Evolutionary conservation across 768 basidiomycete genomes (phyloP).

Genomic region (Boletus bicolor): DNA sequence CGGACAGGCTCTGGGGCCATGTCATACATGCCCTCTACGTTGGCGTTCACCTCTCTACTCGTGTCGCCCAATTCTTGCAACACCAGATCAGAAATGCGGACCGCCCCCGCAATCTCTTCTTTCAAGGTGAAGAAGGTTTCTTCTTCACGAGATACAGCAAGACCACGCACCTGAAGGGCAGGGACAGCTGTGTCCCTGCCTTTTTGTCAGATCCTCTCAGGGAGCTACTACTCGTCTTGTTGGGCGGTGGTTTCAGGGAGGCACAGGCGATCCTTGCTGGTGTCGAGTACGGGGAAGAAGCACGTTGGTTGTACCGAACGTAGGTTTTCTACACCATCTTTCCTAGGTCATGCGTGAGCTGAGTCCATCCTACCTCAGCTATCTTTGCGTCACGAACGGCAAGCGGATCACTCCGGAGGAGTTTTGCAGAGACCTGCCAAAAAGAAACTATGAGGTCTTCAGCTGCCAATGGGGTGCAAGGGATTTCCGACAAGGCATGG

Average conservation of each 20-base stretch:
- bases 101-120: constrained; percentile 1
- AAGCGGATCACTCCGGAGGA: too few relatives aligned
- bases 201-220: not conserved
- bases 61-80: constrained; percentile 2
- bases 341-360: not conserved
- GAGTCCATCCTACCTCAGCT: too few relatives aligned
- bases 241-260: constrained; percentile 6
- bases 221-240: not conserved
- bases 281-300: not conserved
- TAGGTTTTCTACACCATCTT: not conserved
- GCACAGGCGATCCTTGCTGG: constrained; percentile 1
- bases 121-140: constrained; percentile 4
- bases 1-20: not conserved
- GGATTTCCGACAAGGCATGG: too few relatives aligned
- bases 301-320: not conserved
- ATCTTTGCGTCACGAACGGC: too few relatives aligned
- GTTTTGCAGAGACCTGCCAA: too few relatives aligned
- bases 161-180: constrained; percentile 2
- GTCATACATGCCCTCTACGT: not conserved
- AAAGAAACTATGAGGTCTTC: too few relatives aligned
- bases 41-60: not conserved
- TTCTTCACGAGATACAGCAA: constrained; percentile 11
- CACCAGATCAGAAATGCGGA: constrained; percentile 2
- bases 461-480: too few relatives aligned
- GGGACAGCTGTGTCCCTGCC: not conserved